Base-by-base conservation (phyloP, 257 asterid species). In the Salvia rosmarinus region DNA sequence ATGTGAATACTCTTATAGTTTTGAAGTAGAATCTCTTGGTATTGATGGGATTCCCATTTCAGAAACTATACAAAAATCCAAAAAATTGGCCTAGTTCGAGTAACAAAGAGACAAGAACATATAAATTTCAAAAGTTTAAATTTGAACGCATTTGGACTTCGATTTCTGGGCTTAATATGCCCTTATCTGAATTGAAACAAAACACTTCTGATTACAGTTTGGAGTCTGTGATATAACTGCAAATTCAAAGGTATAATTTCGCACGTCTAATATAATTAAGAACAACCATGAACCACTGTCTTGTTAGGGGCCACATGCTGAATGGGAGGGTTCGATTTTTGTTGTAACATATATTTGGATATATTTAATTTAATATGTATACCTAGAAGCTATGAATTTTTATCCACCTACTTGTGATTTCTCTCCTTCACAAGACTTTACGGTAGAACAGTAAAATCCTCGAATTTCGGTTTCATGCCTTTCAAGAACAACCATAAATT, bases 81-180 rank as follows among this genome's bases (percentile, higher is more conserved):
- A 70, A 37, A 44, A 43, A 0, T 71, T 66, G 70, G 64, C n/a
- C 43, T 77, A 65, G 81, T 67, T 63, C 79, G 54, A 75, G 79
- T 76, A 75, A 78, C 70, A 73, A 80, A 76, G 67, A 49, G 87
- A 83, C 89, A 81, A 81, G 60, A 66, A 20, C 7, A 52, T 20
- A 51, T 20, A 9, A 9, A 12, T 44, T 67, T 54, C 71, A 70
- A 82, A 88, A 81, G 83, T 74, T 78, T 62, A 72, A 75, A 83
- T 80, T 85, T 79, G 82, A 86, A 82, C 55, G 79, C 81, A 78
- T 74, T 67, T 61, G 67, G 84, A 82, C 87, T 42, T 46, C 37
- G 14, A 47, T 66, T 67, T 78, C 76, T 32, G 64, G 43, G 63
- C 35, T 57, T 25, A 69, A 76, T 68, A n/a, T 56, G 63, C 39